Evolutionary conservation across 2,329 filamentous ascomycete genomes (phyloP).

Genomic region (Chaetomium sp.): DNA sequence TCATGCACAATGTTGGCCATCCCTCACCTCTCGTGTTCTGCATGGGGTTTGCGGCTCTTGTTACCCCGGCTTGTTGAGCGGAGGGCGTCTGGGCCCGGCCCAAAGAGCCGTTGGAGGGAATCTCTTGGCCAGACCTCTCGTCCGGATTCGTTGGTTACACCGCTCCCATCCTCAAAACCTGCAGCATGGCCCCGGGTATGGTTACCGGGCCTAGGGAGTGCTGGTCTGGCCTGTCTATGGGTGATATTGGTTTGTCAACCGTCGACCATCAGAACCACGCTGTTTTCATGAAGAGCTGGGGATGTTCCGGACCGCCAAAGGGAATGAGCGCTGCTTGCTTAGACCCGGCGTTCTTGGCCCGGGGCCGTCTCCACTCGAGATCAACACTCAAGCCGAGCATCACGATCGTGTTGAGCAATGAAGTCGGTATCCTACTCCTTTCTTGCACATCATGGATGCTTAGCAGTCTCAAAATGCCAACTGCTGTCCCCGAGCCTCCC

Average conservation of each 20-base stretch:
- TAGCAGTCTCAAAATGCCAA: neutral
- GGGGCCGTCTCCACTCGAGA: neutral
- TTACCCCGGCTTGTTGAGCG: neutral
- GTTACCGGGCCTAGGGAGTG: neutral
- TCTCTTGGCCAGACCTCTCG: neutral
- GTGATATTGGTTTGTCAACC: neutral
- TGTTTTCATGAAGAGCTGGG: neutral
- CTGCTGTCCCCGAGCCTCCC: neutral
- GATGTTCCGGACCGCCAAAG: constrained; percentile 5
- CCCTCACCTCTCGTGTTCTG: neutral
- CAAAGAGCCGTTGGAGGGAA: neutral
- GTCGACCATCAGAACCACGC: neutral
- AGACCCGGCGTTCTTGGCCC: constrained; percentile 7
- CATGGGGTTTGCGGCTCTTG: neutral
- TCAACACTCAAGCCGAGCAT: neutral
- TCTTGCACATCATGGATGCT: neutral
- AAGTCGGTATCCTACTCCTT: neutral
- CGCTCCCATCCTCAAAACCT: neutral
- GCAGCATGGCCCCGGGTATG: neutral
- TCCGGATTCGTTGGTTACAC: neutral
- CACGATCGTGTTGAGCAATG: neutral
- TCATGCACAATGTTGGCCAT: constrained; percentile 2
- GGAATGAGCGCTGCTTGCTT: neutral
- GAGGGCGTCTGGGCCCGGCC: neutral
- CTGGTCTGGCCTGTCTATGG: neutral